Evolutionary conservation across 768 basidiomycete species (phyloP), one percentile per base, ranked within the genome.

Genomic region (Serendipita indica): DNA sequence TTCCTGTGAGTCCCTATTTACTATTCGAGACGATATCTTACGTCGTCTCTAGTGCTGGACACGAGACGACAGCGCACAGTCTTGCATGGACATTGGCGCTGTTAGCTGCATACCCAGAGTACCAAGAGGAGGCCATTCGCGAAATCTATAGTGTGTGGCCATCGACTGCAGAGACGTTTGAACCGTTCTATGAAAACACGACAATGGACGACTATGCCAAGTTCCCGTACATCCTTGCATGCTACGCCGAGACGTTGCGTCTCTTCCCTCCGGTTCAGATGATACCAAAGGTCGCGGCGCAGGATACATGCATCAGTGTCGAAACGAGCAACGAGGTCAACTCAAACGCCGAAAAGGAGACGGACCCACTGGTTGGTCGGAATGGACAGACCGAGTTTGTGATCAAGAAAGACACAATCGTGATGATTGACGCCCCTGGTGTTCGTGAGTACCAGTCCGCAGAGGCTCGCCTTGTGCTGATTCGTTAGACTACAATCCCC

Each of bases 241-340:
- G 49, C n/a, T 54, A 54, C 30, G 3, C 22, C 3, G 49, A 54
- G 30, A 54, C 49, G 10, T n/a, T 54, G 49, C 20, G 49, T 16
- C 49, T 54, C 49, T 54, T 54, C 49, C 49, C 49, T 10, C 49
- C 49, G 4, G 49, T 54, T 54, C 49, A 54, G 30, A 54, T 54
- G 49, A 54, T 54, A 18, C 49, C 49, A 16, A 54, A 54, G 22
- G 10, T 54, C n/a, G 49, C 30, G n/a, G 49, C 49, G 10, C 20
- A 54, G n/a, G 49, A 54, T n/a, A 28, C 32, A 10, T 25, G 20
- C 10, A 54, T 54, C 49, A 22, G 20, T 28, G 16, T 54, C 16
- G 22, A 54, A 25, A 43, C 41, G 41, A 43, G 16, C 16, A 6
- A 43, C 6, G 41, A 43, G 6, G 16, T 25, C 7, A 6, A n/a